These are phyloP conservation scores for Lathyrus aphaca DNA, from an alignment of 306 rosid species.

Conservation along the genomic window DNA sequence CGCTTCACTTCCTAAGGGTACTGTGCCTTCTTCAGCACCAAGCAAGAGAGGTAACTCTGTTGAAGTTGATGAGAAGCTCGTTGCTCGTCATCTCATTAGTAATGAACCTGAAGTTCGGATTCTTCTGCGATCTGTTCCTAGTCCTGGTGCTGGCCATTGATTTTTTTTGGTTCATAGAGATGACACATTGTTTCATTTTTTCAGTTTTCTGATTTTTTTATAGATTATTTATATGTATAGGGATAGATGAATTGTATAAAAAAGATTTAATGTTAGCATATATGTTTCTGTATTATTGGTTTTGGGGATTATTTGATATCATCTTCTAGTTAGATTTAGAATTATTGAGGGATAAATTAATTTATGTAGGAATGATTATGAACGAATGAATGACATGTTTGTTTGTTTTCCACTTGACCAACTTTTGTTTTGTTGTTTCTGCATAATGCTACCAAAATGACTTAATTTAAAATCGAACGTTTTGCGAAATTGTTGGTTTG, in stretches of 20 bases:
- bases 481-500: slow-evolving; percentile 5
- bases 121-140: slow-evolving; percentile 69
- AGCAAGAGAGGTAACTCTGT: slow-evolving; percentile 69
- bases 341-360: background rate
- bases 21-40: slow-evolving; percentile 69
- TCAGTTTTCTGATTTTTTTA: slow-evolving; percentile 31
- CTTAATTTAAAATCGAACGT: background rate
- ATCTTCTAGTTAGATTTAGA: background rate
- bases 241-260: slow-evolving; percentile 40
- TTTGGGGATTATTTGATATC: slow-evolving; percentile 29
- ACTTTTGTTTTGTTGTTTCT: slow-evolving; percentile 4
- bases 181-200: slow-evolving; percentile 33
- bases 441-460: background rate
- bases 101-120: slow-evolving; percentile 33
- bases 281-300: slow-evolving; percentile 9
- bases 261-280: slow-evolving; percentile 12
- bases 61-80: slow-evolving; percentile 63
- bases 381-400: background rate
- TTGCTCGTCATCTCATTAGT: slow-evolving; percentile 61
- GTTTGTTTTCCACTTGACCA: slow-evolving; percentile 30
- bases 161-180: background rate
- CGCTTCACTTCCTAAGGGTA: slow-evolving; percentile 78
- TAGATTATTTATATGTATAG: background rate
- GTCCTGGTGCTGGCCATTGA: slow-evolving; percentile 87
- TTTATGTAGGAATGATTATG: background rate